Evolutionary conservation across 2,329 filamentous ascomycete genomes (phyloP).

Genomic region (Helicocarpus griseus): DNA sequence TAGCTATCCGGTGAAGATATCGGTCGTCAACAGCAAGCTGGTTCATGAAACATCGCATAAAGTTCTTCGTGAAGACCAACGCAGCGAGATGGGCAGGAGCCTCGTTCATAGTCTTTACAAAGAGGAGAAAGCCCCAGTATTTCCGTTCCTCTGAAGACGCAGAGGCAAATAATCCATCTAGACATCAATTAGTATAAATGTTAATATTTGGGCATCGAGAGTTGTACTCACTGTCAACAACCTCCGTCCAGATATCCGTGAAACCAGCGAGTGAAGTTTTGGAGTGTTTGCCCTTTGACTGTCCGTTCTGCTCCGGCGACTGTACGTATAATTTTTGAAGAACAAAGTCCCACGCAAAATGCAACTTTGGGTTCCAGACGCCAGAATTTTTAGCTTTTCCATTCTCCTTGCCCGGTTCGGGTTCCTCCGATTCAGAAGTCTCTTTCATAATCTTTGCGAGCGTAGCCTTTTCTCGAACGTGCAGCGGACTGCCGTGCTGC

Average conservation of each 20-base stretch:
- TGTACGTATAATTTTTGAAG: slow-evolving; percentile 39
- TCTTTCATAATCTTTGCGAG: slow-evolving; percentile 75
- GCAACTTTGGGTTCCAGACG: slow-evolving; percentile 68
- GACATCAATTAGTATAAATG: slow-evolving; percentile 13
- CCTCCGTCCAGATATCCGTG: slow-evolving; percentile 71
- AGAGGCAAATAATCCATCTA: slow-evolving; percentile 74
- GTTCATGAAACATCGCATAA: slow-evolving; percentile 73
- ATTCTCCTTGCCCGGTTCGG: slow-evolving; percentile 20
- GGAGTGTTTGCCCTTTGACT: slow-evolving; percentile 22
- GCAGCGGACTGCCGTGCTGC: slow-evolving; percentile 62
- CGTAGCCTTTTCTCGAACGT: slow-evolving; percentile 55
- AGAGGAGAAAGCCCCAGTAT: slow-evolving; percentile 81
- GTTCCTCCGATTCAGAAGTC: slow-evolving; percentile 25
- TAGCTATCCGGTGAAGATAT: slow-evolving; percentile 69
- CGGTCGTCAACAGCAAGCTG: slow-evolving; percentile 68
- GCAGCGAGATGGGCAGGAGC: slow-evolving; percentile 42
- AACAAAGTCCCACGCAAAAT: slow-evolving; percentile 81
- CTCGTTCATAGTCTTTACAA: slow-evolving; percentile 60
- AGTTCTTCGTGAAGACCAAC: slow-evolving; percentile 68
- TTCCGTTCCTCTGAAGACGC: slow-evolving; percentile 80
- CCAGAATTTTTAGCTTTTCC: slow-evolving; percentile 43
- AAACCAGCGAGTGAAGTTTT: slow-evolving; percentile 43
- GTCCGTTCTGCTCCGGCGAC: slow-evolving; percentile 17
- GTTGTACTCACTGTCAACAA: slow-evolving; percentile 66
- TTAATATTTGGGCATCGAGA: slow-evolving; percentile 16